A percentile compares a stretch with the other conserved stretches of the same genome.
These are phyloP conservation scores for Serendipita indica DNA, from an alignment of 768 basidiomycete genomes.

Conservation along the genomic window DNA sequence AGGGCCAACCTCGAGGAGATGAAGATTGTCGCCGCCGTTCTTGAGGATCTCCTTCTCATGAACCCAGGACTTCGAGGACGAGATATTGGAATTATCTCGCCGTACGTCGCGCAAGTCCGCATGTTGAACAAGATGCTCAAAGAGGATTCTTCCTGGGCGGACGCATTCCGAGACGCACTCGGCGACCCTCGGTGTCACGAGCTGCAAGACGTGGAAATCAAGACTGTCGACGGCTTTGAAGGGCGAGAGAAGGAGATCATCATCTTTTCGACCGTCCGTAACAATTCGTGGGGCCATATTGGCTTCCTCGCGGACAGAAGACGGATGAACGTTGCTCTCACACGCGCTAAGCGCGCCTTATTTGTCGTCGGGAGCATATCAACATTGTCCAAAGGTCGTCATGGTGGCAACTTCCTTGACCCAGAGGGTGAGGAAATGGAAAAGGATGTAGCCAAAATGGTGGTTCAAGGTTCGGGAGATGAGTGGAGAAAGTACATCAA, in stretches of 20 bases:
- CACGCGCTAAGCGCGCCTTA: slow-evolving; percentile 72
- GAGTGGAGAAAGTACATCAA: slow-evolving; percentile 6
- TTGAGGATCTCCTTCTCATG: slow-evolving; percentile 64
- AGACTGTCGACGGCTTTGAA: slow-evolving; percentile 91
- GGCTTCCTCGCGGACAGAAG: slow-evolving; percentile 82
- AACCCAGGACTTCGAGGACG: slow-evolving; percentile 53
- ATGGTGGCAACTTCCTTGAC: background rate
- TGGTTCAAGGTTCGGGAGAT: background rate
- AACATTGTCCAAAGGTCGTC: slow-evolving; percentile 30
- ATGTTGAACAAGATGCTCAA: slow-evolving; percentile 52
- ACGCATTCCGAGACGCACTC: slow-evolving; percentile 42
- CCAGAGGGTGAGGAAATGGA: background rate
- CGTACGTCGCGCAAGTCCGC: slow-evolving; percentile 78
- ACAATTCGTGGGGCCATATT: slow-evolving; percentile 60
- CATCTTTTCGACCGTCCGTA: slow-evolving; percentile 80
- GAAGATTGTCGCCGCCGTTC: slow-evolving; percentile 56
- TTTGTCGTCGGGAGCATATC: slow-evolving; percentile 62
- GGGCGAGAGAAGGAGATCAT: slow-evolving; percentile 88
- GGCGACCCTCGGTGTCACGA: slow-evolving; percentile 55
- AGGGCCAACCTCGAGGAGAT: slow-evolving; percentile 67
- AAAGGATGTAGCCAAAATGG: background rate
- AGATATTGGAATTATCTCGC: slow-evolving; percentile 86
- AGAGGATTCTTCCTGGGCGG: slow-evolving; percentile 34
- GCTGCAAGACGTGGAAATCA: slow-evolving; percentile 58
- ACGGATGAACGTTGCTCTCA: slow-evolving; percentile 80